Conservation (phyloP, 345 rosid genomes). For the Leavenworthia alabamica region DNA sequence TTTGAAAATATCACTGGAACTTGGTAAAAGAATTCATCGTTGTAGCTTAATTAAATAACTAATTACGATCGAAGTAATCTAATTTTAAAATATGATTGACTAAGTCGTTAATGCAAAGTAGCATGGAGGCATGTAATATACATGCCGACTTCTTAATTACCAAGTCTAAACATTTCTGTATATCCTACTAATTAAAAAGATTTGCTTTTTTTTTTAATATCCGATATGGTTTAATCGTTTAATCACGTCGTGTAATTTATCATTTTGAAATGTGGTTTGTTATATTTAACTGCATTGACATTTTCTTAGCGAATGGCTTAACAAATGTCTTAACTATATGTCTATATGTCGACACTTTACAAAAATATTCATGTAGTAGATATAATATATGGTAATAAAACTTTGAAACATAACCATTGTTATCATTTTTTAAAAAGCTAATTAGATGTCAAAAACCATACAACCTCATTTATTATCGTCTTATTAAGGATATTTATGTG, state of each 20-base stretch:
- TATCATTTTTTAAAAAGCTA: not conserved
- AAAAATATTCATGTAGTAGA: not conserved
- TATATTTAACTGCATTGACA: not conserved
- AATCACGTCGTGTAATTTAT: slow-evolving; percentile 18
- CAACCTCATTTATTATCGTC: not conserved
- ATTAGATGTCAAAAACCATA: not conserved
- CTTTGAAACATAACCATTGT: not conserved
- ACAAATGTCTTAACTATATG: not conserved
- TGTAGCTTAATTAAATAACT: not conserved
- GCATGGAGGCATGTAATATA: slow-evolving; percentile 17
- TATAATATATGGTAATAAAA: not conserved
- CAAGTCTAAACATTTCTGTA: slow-evolving; percentile 23
- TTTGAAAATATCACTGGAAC: not conserved
- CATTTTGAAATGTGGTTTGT: not conserved
- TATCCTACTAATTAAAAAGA: slow-evolving; percentile 4
- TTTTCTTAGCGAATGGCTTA: not conserved
- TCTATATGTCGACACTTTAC: not conserved
- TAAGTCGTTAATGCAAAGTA: not conserved
- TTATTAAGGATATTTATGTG: not conserved
- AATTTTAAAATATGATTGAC: not conserved
- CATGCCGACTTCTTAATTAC: slow-evolving; percentile 15
- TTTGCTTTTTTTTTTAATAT: not conserved
- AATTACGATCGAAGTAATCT: not conserved
- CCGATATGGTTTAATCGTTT: slow-evolving; percentile 16
- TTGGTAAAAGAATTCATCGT: not conserved